Percentiles rank a stretch among this genome's conserved stretches.
phyloP scores from a whole-genome alignment of 2,329 filamentous ascomycete genomes.

The Penicillium sp. region DNA sequence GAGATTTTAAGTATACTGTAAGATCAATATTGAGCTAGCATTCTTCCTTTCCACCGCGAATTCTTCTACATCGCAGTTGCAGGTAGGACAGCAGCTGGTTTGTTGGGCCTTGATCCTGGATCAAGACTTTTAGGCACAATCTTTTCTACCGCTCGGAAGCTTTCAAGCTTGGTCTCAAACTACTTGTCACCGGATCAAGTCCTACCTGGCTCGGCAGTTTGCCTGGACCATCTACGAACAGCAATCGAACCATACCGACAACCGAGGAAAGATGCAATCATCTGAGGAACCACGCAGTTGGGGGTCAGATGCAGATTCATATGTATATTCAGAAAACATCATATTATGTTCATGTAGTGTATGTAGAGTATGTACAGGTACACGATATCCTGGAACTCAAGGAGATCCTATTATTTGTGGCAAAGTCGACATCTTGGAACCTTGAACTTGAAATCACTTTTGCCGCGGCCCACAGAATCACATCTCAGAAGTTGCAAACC shows the following conservation, averaged over 20 bases:
- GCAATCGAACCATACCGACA: slow-evolving; percentile 12
- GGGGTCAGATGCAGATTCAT: not conserved
- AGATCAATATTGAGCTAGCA: not conserved
- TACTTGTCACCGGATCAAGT: not conserved
- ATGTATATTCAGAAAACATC: not conserved
- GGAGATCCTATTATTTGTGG: too few relatives aligned
- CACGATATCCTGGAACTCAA: not conserved
- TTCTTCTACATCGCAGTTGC: slow-evolving; percentile 21
- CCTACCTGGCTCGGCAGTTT: not conserved
- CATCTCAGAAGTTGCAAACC: slow-evolving; percentile 39
- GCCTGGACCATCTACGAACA: slow-evolving; percentile 1
- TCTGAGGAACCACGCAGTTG: slow-evolving; percentile 6
- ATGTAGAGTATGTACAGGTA: not conserved
- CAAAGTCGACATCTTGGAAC: not conserved
- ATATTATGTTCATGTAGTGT: not conserved
- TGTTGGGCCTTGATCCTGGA: slow-evolving; percentile 10
- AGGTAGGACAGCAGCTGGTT: slow-evolving; percentile 19
- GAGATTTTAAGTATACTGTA: not conserved
- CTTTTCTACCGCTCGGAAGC: not conserved
- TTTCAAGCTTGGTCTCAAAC: not conserved
- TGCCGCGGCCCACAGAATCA: slow-evolving; percentile 16
- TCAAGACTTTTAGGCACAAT: not conserved
- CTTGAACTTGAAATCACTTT: not conserved
- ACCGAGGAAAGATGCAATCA: slow-evolving; percentile 9
- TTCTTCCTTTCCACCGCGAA: not conserved